A percentile compares a stretch with the other conserved stretches of the same genome.
These are phyloP conservation scores for Mycosphaerella sp. DNA, from an alignment of 2,329 filamentous ascomycete genomes.

Conservation along the genomic window DNA sequence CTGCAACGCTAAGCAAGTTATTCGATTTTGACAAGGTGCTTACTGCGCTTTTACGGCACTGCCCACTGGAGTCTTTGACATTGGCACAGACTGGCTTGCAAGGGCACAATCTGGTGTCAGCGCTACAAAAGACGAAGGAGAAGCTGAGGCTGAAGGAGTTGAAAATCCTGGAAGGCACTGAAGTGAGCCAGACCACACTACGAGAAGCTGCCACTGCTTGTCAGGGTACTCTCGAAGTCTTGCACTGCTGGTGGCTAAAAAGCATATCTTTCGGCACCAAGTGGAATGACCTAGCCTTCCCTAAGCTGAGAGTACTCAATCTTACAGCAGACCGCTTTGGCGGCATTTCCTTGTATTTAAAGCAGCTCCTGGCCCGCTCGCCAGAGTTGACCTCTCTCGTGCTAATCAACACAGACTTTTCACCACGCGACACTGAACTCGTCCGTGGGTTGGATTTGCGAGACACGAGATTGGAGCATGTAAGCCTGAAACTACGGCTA, in stretches of 20 bases:
- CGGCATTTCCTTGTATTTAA: not conserved
- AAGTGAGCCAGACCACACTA: constrained; percentile 13
- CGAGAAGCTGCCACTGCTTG: constrained; percentile 1
- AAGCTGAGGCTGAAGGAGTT: constrained; percentile 19
- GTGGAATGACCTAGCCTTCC: constrained; percentile 2
- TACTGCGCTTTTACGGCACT: constrained; percentile 34
- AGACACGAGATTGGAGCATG: not conserved
- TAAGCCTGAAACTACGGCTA: constrained; percentile 7
- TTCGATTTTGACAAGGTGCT: constrained; percentile 37
- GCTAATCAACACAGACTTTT: constrained; percentile 1
- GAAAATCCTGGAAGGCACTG: constrained; percentile 14
- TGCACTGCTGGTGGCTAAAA: constrained; percentile 3
- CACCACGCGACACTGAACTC: not conserved
- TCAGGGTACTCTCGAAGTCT: constrained; percentile 4
- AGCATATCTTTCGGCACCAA: not conserved
- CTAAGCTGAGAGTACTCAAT: constrained; percentile 2
- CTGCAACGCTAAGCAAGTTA: constrained; percentile 34
- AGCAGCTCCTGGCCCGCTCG: not conserved
- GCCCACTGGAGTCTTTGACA: constrained; percentile 32
- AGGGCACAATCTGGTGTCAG: constrained; percentile 15
- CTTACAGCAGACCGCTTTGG: not conserved
- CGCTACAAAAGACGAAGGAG: constrained; percentile 11
- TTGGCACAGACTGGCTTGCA: constrained; percentile 30
- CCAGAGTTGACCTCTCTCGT: constrained; percentile 3
- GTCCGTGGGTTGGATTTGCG: constrained; percentile 8